Percentiles rank a stretch among this genome's conserved stretches.
Evolutionary conservation across 495 filamentous ascomycete genomes (phyloP).

Genomic region (Talaromyces proteolyticus): DNA sequence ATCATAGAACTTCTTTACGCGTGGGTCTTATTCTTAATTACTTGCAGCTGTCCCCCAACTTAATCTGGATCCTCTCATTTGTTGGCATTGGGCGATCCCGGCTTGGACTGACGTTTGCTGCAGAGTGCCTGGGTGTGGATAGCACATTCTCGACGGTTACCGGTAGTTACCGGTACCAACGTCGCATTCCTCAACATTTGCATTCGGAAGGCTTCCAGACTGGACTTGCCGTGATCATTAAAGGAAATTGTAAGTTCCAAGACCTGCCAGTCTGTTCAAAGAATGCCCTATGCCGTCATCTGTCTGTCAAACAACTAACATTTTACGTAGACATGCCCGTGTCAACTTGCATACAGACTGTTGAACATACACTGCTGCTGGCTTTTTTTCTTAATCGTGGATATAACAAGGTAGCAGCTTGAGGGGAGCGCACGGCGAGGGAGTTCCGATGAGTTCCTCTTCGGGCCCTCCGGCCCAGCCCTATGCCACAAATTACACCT

Average conservation of each 20-base stretch:
- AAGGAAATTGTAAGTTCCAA: neutral
- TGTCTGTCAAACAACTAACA: neutral
- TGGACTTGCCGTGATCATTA: neutral
- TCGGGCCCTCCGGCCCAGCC: conserved; percentile 24
- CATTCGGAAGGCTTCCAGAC: neutral
- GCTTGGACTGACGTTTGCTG: too few species aligned
- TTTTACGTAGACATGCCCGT: neutral
- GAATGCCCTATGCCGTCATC: neutral
- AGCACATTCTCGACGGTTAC: neutral
- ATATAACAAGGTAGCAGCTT: too few species aligned
- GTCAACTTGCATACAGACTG: too few species aligned
- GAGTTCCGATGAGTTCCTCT: conserved; percentile 29
- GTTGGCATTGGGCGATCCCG: too few species aligned
- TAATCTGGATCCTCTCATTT: too few species aligned
- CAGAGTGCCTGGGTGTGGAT: neutral
- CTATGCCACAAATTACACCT: conserved; percentile 31
- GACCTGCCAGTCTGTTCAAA: neutral
- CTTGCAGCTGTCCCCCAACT: too few species aligned
- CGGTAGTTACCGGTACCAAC: neutral
- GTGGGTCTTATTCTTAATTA: too few species aligned
- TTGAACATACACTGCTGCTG: neutral
- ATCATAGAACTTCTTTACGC: too few species aligned
- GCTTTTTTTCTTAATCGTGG: neutral
- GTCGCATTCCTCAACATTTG: neutral
- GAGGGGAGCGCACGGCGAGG: too few species aligned